Evolutionary conservation across 345 rosid genomes (phyloP), one percentile per base, ranked within the genome.

Genomic region (Ceriops decandra): DNA sequence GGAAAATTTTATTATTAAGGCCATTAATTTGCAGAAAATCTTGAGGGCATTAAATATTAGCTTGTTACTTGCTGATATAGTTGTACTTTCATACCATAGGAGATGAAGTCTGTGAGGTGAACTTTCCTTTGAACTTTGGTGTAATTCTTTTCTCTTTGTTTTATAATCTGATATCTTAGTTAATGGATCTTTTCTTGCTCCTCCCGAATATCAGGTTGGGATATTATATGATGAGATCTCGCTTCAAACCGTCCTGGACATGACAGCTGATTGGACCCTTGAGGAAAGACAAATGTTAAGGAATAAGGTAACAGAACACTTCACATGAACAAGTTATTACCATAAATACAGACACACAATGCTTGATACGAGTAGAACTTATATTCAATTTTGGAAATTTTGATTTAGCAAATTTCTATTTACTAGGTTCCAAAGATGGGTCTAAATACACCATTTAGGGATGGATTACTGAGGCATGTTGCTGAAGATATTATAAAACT

Each of bases 261-360:
- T 92, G 86, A 79, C 82, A 63, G 91, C 96, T 66, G 99, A 95
- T 80, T 95, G 99, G 98, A 92, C 93, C 36, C 63, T 84, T 36
- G 93, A 84, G 73, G 99, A 95, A 82, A 88, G 99, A 77, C 84
- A 85, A 80, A 90, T 87, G 91, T 75, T 95, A 68, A 88, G 99
- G 76, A 87, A 88, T 76, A 84, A 82, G 89, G 99, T 95, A 74
- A 82, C 17, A 26, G 30, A 68, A 60, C 28, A 7, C 30, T 30
- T 22, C 4, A 24, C 56, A 57, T 38, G 5, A 51, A 52, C 59
- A 47, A 51, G 63, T 51, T 33, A 49, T 54, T 64, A 57, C 64
- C 27, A 35, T 24, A 46, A 62, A 36, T 31, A 28, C 30, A 4
- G 49, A 42, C n/a, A 5, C 52, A 21, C 57, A 17, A 21, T 47